Percentiles rank a stretch among this genome's conserved stretches.
Conservation (phyloP, 1,139 yeast species). For the Suhomyces choctaworum region DNA sequence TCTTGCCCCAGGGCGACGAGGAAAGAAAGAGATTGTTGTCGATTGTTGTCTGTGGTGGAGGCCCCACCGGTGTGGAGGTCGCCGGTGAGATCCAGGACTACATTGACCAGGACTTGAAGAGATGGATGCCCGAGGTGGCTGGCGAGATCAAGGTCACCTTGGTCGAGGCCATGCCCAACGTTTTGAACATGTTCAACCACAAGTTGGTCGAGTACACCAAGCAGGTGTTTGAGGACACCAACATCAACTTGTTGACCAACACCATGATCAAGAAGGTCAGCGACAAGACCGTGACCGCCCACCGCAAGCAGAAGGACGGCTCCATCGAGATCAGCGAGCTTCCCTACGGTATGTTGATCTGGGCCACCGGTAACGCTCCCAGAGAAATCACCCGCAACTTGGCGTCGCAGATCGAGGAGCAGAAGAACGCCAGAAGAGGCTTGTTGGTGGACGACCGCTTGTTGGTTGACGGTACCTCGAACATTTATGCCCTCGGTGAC, state of each 20-base stretch:
- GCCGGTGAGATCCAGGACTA: slow-evolving; percentile 96
- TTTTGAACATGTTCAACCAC: slow-evolving; percentile 82
- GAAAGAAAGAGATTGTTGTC: slow-evolving; percentile 80
- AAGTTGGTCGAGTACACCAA: slow-evolving; percentile 83
- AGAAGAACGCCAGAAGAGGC: slow-evolving; percentile 87
- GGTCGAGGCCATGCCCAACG: slow-evolving; percentile 90
- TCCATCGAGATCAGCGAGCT: slow-evolving; percentile 56
- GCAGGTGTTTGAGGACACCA: slow-evolving; percentile 74
- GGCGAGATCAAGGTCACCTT: slow-evolving; percentile 79
- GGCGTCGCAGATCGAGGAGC: slow-evolving; percentile 72
- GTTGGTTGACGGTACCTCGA: slow-evolving; percentile 80
- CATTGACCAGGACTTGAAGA: slow-evolving; percentile 83
- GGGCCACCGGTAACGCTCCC: slow-evolving; percentile 98
- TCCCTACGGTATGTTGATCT: slow-evolving; percentile 89
- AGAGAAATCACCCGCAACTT: slow-evolving; percentile 72
- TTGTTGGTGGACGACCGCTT: slow-evolving; percentile 79
- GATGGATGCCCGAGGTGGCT: slow-evolving; percentile 87
- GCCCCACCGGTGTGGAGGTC: slow-evolving; percentile 96
- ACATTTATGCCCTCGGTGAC: slow-evolving; percentile 90
- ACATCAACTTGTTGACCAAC: slow-evolving; percentile 74
- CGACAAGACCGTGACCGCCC: slow-evolving; percentile 65
- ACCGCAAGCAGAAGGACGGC: slow-evolving; percentile 66
- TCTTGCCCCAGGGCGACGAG: slow-evolving; percentile 69
- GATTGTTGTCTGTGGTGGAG: slow-evolving; percentile 92
- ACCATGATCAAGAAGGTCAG: slow-evolving; percentile 88